Conservation (phyloP, 768 basidiomycete genomes). For the Termitomyces sp. region DNA sequence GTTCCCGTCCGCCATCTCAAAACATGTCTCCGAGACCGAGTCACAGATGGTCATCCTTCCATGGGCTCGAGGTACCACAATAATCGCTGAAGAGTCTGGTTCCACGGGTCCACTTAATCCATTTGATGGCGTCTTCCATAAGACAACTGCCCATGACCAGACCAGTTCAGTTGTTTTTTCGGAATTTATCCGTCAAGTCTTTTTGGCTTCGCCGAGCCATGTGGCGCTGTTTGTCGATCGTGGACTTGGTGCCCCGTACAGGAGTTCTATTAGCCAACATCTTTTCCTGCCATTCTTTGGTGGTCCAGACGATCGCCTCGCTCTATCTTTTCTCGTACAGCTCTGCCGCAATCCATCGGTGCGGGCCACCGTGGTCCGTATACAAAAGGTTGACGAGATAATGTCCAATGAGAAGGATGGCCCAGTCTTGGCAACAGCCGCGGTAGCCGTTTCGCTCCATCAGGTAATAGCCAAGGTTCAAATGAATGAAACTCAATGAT, state of each 20-base stretch:
- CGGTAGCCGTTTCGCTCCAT: slow-evolving; percentile 15
- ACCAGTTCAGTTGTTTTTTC: slow-evolving; percentile 59
- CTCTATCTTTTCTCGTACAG: slow-evolving; percentile 77
- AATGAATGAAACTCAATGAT: neutral
- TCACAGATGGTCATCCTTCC: slow-evolving; percentile 81
- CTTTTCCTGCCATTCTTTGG: slow-evolving; percentile 90
- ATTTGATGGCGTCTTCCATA: slow-evolving; percentile 75
- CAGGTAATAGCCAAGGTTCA: slow-evolving; percentile 27
- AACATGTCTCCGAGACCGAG: slow-evolving; percentile 47
- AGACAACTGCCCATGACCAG: slow-evolving; percentile 40
- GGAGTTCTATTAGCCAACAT: slow-evolving; percentile 37
- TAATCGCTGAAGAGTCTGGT: slow-evolving; percentile 19
- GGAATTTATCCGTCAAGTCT: slow-evolving; percentile 81
- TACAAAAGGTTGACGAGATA: slow-evolving; percentile 41
- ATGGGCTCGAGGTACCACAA: slow-evolving; percentile 54
- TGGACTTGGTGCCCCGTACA: slow-evolving; percentile 31
- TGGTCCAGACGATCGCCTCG: slow-evolving; percentile 88
- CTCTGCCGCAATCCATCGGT: slow-evolving; percentile 56
- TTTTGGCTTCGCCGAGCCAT: slow-evolving; percentile 63
- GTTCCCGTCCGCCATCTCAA: slow-evolving; percentile 59
- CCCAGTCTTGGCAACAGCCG: neutral
- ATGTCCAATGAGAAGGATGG: slow-evolving; percentile 17
- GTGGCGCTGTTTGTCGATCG: slow-evolving; percentile 86
- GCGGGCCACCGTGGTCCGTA: slow-evolving; percentile 67
- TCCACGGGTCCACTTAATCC: slow-evolving; percentile 42